Conservation (phyloP, 176 grass and related monocot species). For the Bromus sterilis region DNA sequence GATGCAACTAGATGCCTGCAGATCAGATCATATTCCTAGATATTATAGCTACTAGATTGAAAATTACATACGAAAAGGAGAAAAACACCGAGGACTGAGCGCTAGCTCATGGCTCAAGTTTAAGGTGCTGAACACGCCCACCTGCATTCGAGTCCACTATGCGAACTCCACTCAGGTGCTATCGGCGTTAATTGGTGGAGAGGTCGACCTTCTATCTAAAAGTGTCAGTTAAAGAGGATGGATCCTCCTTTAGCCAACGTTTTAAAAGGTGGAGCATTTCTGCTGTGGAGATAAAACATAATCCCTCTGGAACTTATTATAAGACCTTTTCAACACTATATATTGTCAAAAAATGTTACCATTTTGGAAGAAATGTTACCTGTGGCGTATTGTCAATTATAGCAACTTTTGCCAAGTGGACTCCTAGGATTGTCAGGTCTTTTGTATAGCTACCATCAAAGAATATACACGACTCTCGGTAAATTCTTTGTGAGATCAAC, state of each 20-base stretch:
- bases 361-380: slow-evolving; percentile 43
- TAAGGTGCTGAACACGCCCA: not conserved
- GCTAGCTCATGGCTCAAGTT: not conserved
- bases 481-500: slow-evolving; percentile 68
- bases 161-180: not conserved
- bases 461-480: slow-evolving; percentile 90
- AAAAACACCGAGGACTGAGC: not conserved
- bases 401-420: slow-evolving; percentile 79
- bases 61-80: not conserved
- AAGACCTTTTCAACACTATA: too few relatives aligned
- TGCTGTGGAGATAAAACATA: not conserved
- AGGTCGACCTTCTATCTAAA: not conserved
- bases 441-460: slow-evolving; percentile 91
- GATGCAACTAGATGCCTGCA: not conserved
- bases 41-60: not conserved
- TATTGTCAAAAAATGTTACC: too few relatives aligned
- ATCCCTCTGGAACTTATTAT: too few relatives aligned
- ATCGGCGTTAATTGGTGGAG: not conserved
- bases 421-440: slow-evolving; percentile 77
- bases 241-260: not conserved
- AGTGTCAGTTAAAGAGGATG: not conserved
- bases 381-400: slow-evolving; percentile 98
- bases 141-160: not conserved
- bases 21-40: not conserved
- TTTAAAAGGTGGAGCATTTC: not conserved